Evolutionary conservation across 164 flowering plant species (phyloP).

Genomic region (Houttuynia cordata): DNA sequence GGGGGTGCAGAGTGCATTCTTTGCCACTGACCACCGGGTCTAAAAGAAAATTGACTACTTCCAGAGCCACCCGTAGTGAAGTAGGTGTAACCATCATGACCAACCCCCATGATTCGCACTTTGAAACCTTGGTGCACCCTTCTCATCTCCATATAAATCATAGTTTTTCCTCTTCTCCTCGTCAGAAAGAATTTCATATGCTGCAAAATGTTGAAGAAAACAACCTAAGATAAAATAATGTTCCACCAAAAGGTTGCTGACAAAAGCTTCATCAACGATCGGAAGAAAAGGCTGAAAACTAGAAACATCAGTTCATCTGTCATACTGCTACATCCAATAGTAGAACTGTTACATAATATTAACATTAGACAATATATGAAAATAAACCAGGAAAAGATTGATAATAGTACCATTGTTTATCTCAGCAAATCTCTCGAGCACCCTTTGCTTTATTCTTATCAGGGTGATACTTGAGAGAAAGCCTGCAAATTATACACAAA

Average conservation of each 20-base stretch:
- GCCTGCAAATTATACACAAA: constrained; percentile 31
- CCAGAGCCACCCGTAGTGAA: constrained; percentile 65
- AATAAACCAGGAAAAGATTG: not conserved
- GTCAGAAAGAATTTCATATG: constrained; percentile 85
- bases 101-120: constrained; percentile 38
- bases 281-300: not conserved
- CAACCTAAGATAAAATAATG: not conserved
- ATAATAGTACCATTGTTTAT: constrained; percentile 65
- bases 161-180: constrained; percentile 89
- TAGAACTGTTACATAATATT: no score
- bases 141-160: constrained; percentile 85
- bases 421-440: constrained; percentile 83
- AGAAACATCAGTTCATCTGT: not conserved
- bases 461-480: constrained; percentile 88
- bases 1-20: constrained; percentile 39
- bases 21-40: constrained; percentile 49
- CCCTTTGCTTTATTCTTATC: constrained; percentile 88
- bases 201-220: constrained; percentile 21
- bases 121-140: constrained; percentile 54
- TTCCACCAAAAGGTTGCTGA: not conserved
- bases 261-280: not conserved
- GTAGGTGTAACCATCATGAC: constrained; percentile 42
- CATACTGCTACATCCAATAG: not conserved
- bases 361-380: not conserved
- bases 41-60: constrained; percentile 30